Conservation (phyloP, 345 rosid species). For the Raphanus sativus region DNA sequence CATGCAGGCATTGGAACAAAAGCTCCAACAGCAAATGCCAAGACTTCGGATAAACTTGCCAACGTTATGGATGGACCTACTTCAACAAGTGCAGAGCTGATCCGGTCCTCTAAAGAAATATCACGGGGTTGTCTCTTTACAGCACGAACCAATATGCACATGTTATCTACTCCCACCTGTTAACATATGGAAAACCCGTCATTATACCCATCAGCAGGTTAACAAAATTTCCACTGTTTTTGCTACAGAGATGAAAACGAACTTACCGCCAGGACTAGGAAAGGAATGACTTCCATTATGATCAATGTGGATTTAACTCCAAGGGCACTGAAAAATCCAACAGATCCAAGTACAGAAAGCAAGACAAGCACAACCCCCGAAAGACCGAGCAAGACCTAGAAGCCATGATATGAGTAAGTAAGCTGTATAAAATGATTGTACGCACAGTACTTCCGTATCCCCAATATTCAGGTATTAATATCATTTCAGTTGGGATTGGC, state of each 20-base stretch:
- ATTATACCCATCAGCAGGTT: constrained; percentile 7
- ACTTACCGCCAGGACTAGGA: constrained; percentile 96
- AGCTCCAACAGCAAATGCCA: constrained; percentile 97
- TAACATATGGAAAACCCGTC: constrained; percentile 12
- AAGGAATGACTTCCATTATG: constrained; percentile 99
- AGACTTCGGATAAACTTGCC: constrained; percentile 92
- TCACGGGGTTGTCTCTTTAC: constrained; percentile 80
- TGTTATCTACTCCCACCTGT: constrained; percentile 98
- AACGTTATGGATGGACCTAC: constrained; percentile 97
- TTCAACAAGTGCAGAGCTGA: constrained; percentile 94
- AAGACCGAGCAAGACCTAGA: constrained; percentile 88
- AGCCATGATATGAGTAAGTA: constrained; percentile 23
- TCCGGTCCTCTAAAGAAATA: constrained; percentile 69
- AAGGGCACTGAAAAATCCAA: constrained; percentile 83
- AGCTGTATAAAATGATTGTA: background rate
- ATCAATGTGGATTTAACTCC: constrained; percentile 92
- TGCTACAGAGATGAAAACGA: constrained; percentile 22
- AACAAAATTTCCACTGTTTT: constrained; percentile 18
- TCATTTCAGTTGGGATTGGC: too few relatives aligned
- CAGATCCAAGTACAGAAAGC: constrained; percentile 95
- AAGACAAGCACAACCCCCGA: constrained; percentile 92
- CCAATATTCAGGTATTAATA: too few relatives aligned
- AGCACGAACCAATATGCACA: constrained; percentile 98
- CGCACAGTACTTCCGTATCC: too few relatives aligned
- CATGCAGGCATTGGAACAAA: constrained; percentile 98